A percentile compares a stretch with the other conserved stretches of the same genome.
These are phyloP conservation scores for Didymella segeticola DNA, from an alignment of 2,329 filamentous ascomycete species.

Conservation along the genomic window DNA sequence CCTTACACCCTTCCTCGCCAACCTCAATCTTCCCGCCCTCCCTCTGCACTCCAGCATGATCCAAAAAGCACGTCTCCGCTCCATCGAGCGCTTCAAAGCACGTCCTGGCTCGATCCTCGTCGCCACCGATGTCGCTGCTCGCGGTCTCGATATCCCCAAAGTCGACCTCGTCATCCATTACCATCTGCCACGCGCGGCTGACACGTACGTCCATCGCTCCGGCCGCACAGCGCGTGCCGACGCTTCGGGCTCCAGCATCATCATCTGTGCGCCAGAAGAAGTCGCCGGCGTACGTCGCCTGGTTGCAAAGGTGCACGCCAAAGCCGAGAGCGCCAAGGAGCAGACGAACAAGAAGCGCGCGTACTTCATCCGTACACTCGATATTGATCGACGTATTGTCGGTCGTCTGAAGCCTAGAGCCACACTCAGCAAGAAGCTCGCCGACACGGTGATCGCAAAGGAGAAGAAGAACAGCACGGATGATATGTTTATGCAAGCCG, in stretches of 20 bases:
- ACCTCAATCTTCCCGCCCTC: slow-evolving; percentile 76
- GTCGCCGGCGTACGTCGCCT: slow-evolving; percentile 83
- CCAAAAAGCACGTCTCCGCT: slow-evolving; percentile 93
- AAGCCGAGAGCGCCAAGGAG: slow-evolving; percentile 48
- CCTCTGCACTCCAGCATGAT: slow-evolving; percentile 92
- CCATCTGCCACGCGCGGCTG: slow-evolving; percentile 88
- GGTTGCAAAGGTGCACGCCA: slow-evolving; percentile 83
- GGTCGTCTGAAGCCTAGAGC: slow-evolving; percentile 78
- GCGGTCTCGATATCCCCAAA: slow-evolving; percentile 89
- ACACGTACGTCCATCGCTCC: slow-evolving; percentile 94
- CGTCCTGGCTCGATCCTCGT: slow-evolving; percentile 73
- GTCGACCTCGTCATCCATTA: slow-evolving; percentile 94
- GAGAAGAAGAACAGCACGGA: slow-evolving; percentile 86
- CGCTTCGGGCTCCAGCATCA: slow-evolving; percentile 77
- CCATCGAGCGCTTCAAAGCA: slow-evolving; percentile 84
- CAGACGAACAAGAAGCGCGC: slow-evolving; percentile 60
- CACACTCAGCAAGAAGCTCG: slow-evolving; percentile 82
- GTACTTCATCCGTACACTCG: slow-evolving; percentile 78
- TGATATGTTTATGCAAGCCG: slow-evolving; percentile 81
- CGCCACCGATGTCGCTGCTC: slow-evolving; percentile 91
- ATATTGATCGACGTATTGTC: slow-evolving; percentile 82
- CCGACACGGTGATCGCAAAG: slow-evolving; percentile 83
- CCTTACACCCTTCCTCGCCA: slow-evolving; percentile 81
- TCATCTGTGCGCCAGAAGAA: slow-evolving; percentile 92
- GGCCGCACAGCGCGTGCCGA: slow-evolving; percentile 90